A percentile compares a stretch with the other conserved stretches of the same genome.
phyloP scores from a whole-genome alignment of 768 basidiomycete species.

The Tylopilus balloui region DNA sequence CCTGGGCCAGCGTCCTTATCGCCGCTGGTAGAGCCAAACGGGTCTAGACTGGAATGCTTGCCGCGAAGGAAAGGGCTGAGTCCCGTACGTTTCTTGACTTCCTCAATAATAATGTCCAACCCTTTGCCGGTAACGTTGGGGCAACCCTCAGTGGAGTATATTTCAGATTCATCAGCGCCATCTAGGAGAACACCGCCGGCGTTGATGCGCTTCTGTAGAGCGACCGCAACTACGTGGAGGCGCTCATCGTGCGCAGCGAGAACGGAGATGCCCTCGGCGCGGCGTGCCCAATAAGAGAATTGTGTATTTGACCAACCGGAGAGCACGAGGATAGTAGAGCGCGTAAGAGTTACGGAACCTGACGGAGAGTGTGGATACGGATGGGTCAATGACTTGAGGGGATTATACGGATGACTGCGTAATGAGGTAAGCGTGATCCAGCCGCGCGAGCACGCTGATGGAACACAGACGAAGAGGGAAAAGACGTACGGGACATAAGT shows the following conservation, averaged over 20 bases:
- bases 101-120: conserved; percentile 45
- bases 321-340: conserved; percentile 43
- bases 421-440: conserved; percentile 24
- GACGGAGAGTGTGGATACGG: conserved; percentile 35
- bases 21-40: conserved; percentile 39
- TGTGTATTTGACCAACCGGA: conserved; percentile 54
- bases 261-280: conserved; percentile 46
- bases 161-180: conserved; percentile 19
- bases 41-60: conserved; percentile 47
- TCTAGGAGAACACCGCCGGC: conserved; percentile 32
- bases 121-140: conserved; percentile 46
- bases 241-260: conserved; percentile 39
- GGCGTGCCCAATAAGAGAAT: conserved; percentile 52
- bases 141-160: conserved; percentile 30
- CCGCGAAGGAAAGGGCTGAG: conserved; percentile 47
- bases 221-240: conserved; percentile 37
- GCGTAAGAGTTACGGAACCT: conserved; percentile 44
- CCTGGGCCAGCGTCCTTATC: conserved; percentile 34
- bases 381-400: conserved; percentile 45
- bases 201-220: conserved; percentile 39
- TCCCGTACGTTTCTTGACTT: conserved; percentile 46
- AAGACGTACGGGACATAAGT: conserved; percentile 46
- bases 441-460: conserved; percentile 4
- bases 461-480: neutral
- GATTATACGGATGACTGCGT: conserved; percentile 49